These are phyloP conservation scores for Syzygium oleosum DNA, from an alignment of 345 rosid genomes.

Conservation along the genomic window DNA sequence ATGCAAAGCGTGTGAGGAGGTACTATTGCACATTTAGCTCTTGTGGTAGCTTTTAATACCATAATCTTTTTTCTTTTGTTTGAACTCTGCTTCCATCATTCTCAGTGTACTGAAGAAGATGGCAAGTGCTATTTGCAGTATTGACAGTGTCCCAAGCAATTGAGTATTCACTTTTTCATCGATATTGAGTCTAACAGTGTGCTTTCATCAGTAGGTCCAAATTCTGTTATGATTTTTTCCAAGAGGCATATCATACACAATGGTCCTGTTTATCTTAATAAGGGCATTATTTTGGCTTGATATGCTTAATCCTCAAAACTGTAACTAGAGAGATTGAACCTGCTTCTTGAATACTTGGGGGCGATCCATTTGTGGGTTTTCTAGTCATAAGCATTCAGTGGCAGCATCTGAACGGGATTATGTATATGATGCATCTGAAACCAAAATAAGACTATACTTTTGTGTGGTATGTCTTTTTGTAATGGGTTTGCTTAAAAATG, in stretches of 20 bases:
- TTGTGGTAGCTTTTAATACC: background rate
- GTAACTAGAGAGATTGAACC: background rate
- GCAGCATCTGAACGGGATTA: background rate
- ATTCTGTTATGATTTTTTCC: background rate
- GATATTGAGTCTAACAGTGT: background rate
- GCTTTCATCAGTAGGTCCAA: background rate
- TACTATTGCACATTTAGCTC: conserved; percentile 8
- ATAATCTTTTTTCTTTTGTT: background rate
- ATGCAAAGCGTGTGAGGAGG: conserved; percentile 85
- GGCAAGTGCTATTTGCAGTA: background rate
- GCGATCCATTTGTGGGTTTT: background rate
- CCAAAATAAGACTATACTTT: background rate
- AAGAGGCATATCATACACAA: background rate
- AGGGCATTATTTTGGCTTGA: background rate
- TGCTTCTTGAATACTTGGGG: background rate
- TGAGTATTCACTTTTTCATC: background rate
- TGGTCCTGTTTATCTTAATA: background rate
- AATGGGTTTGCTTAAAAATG: background rate
- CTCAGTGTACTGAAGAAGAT: background rate
- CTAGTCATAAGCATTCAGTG: background rate
- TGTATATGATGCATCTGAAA: background rate
- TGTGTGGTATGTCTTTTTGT: background rate
- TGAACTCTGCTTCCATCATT: background rate
- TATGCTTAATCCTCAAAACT: background rate
- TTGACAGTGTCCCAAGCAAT: background rate